Percentiles rank a stretch among this genome's conserved stretches.
phyloP scores from a whole-genome alignment of 2,329 filamentous ascomycete species.

The Fusarium buxicola region DNA sequence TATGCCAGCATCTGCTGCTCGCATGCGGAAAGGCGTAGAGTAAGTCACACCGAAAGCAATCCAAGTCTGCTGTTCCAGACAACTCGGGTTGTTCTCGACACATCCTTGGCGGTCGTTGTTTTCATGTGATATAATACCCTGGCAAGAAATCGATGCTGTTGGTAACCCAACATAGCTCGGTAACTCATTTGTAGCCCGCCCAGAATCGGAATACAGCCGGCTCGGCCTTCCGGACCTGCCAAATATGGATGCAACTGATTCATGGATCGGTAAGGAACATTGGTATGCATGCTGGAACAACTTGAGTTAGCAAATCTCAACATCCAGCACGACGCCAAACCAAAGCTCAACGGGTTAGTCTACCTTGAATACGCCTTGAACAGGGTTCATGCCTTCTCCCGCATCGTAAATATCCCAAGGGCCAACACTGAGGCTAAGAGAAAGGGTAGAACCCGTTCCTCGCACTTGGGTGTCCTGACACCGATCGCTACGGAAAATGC shows the following conservation, averaged over 20 bases:
- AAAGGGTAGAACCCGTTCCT: not conserved
- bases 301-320: not conserved
- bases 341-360: not conserved
- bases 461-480: not conserved
- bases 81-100: not conserved
- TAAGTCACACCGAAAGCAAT: not conserved
- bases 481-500: not conserved
- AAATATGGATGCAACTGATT: not conserved
- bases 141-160: not conserved
- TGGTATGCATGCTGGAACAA: not conserved
- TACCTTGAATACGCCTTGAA: not conserved
- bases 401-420: not conserved
- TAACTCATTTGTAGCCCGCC: not conserved
- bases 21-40: slow-evolving; percentile 17
- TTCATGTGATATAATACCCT: not conserved
- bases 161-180: not conserved
- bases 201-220: not conserved
- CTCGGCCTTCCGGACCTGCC: not conserved
- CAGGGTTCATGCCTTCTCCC: not conserved
- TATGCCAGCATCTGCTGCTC: not conserved
- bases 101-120: not conserved
- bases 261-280: no score
- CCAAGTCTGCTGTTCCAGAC: not conserved
- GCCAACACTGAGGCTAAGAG: not conserved
- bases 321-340: not conserved